Conservation (phyloP, 371 early-diverging fungal species). For the Entomophthora muscae region DNA sequence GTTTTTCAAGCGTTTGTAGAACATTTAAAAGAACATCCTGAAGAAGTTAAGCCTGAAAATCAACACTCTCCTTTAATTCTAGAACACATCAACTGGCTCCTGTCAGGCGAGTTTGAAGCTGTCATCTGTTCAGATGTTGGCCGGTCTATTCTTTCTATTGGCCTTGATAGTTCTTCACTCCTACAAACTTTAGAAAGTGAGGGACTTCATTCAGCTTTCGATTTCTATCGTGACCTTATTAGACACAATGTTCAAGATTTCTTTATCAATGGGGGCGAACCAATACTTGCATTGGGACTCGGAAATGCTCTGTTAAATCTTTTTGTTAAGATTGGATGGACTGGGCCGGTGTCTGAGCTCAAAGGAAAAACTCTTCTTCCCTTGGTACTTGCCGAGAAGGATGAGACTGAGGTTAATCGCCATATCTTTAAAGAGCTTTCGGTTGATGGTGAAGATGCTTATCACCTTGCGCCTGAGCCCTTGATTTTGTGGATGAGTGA, state of each 20-base stretch:
- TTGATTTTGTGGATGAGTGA: conserved; percentile 44
- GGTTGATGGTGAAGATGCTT: conserved; percentile 70
- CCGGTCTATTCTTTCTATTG: neutral
- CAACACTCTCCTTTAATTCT: neutral
- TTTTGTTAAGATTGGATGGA: conserved; percentile 50
- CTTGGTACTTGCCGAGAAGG: neutral
- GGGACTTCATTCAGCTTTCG: neutral
- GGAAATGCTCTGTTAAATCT: conserved; percentile 35
- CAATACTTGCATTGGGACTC: conserved; percentile 7
- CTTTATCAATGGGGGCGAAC: neutral
- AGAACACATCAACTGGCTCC: neutral
- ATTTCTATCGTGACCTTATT: neutral
- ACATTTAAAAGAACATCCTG: neutral
- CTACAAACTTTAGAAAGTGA: neutral
- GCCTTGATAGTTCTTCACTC: neutral
- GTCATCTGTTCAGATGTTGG: neutral
- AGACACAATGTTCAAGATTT: neutral
- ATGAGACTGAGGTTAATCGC: conserved; percentile 1
- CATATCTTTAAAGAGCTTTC: conserved; percentile 24
- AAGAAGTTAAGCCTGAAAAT: neutral
- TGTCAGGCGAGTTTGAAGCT: neutral
- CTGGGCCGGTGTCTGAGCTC: conserved; percentile 26
- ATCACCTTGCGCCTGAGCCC: conserved; percentile 51
- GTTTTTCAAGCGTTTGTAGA: neutral
- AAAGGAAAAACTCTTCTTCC: neutral